Percentiles rank a stretch among this genome's conserved stretches.
These are phyloP conservation scores for Escovopsis weberi DNA, from an alignment of 2,329 filamentous ascomycete genomes.

Conservation along the genomic window DNA sequence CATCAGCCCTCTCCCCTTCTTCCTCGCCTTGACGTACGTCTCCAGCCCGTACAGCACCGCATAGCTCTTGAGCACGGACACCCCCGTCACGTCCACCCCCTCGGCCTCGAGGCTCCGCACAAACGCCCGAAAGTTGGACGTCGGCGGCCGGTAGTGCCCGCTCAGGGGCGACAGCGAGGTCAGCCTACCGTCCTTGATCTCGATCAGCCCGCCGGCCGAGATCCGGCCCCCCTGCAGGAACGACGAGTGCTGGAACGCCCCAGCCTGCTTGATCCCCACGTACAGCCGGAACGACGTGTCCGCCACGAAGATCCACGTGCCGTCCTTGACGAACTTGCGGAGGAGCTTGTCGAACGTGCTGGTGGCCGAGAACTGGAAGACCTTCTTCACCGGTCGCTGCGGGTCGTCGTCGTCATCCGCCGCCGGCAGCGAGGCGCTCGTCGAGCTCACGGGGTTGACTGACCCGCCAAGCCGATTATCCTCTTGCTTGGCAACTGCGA, in stretches of 20 bases:
- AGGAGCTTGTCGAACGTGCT: slow-evolving; percentile 67
- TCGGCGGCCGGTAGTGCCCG: slow-evolving; percentile 76
- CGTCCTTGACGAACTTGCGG: slow-evolving; percentile 65
- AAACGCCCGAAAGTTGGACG: slow-evolving; percentile 71
- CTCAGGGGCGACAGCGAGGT: slow-evolving; percentile 54
- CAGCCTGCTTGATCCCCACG: slow-evolving; percentile 78
- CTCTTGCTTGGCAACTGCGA: slow-evolving; percentile 32
- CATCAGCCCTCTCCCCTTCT: slow-evolving; percentile 42
- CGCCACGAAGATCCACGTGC: slow-evolving; percentile 88
- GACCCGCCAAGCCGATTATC: slow-evolving; percentile 50
- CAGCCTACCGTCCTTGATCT: slow-evolving; percentile 69
- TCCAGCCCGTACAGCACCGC: slow-evolving; percentile 72
- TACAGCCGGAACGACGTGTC: slow-evolving; percentile 78
- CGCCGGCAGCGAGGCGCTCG: no score
- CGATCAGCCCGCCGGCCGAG: slow-evolving; percentile 69
- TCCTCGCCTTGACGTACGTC: slow-evolving; percentile 56
- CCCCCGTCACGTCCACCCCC: slow-evolving; percentile 64
- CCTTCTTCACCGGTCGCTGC: slow-evolving; percentile 28
- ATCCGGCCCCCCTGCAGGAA: slow-evolving; percentile 77
- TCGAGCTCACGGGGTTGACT: slow-evolving; percentile 40
- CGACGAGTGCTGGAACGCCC: slow-evolving; percentile 81
- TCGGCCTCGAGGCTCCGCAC: slow-evolving; percentile 55
- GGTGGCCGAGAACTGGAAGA: slow-evolving; percentile 52
- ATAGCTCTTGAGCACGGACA: slow-evolving; percentile 70
- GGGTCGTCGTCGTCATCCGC: no score